Evolutionary conservation across 2,329 filamentous ascomycete genomes (phyloP).

Genomic region (Penicillium sp.): DNA sequence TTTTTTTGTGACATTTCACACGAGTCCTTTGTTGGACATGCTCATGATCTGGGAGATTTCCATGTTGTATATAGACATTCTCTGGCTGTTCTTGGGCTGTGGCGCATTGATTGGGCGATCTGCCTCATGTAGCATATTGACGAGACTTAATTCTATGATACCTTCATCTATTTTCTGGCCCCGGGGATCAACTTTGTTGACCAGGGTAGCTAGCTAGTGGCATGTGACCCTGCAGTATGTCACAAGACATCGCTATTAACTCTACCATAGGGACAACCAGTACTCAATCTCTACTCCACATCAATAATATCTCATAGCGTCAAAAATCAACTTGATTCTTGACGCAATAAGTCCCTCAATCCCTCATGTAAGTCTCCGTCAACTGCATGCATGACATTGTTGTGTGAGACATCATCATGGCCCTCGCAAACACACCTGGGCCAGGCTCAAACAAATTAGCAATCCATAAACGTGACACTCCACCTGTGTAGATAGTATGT

Average conservation of each 20-base stretch:
- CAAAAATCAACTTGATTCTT: background rate
- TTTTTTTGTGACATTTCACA: slow-evolving; percentile 28
- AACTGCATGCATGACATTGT: background rate
- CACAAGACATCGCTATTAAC: background rate
- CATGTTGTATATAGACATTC: slow-evolving; percentile 38
- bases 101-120: slow-evolving; percentile 24
- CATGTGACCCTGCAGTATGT: background rate
- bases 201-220: too few species aligned
- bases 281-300: background rate
- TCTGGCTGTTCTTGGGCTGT: slow-evolving; percentile 23
- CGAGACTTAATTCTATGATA: slow-evolving; percentile 31
- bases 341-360: background rate
- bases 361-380: background rate
- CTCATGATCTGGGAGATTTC: slow-evolving; percentile 25
- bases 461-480: background rate
- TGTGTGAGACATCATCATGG: background rate
- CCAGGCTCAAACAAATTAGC: background rate
- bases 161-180: slow-evolving; percentile 5
- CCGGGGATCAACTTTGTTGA: background rate
- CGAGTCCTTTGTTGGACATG: slow-evolving; percentile 14
- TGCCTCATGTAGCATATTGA: slow-evolving; percentile 32
- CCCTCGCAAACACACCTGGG: background rate
- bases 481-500: background rate
- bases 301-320: background rate
- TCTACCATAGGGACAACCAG: background rate